Evolutionary conservation across 2,329 filamentous ascomycete species (phyloP).

Genomic region (Botrytis fragariae): DNA sequence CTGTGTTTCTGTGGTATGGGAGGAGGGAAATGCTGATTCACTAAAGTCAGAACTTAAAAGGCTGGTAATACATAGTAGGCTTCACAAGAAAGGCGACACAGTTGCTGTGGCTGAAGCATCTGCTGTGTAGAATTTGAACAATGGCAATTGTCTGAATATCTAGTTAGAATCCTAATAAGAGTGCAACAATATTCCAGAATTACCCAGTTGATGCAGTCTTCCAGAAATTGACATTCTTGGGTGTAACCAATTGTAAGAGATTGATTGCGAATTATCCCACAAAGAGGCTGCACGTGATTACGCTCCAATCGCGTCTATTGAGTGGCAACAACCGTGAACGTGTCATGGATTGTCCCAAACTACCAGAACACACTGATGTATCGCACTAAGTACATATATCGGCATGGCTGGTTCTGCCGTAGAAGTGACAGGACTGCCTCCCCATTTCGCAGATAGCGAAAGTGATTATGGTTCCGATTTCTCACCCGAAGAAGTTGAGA

Average conservation of each 20-base stretch:
- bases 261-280: not conserved
- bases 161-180: not conserved
- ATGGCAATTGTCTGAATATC: not conserved
- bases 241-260: not conserved
- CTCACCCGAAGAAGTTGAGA: slow-evolving; percentile 53
- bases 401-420: slow-evolving; percentile 33
- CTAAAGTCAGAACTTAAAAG: not conserved
- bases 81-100: not conserved
- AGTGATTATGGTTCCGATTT: slow-evolving; percentile 67
- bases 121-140: not conserved
- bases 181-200: not conserved
- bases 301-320: not conserved
- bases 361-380: slow-evolving; percentile 21
- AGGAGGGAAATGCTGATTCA: not conserved
- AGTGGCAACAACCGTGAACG: not conserved
- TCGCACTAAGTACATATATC: slow-evolving; percentile 14
- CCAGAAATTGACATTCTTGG: not conserved
- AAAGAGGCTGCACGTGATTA: not conserved
- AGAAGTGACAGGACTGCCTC: not conserved
- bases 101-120: not conserved
- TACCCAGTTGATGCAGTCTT: not conserved
- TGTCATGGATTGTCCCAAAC: slow-evolving; percentile 1
- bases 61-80: not conserved
- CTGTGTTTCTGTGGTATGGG: not conserved
- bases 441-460: slow-evolving; percentile 42